phyloP scores from a whole-genome alignment of 1,284 basidiomycete genomes.

The Neotropicomus parvogracilis region DNA sequence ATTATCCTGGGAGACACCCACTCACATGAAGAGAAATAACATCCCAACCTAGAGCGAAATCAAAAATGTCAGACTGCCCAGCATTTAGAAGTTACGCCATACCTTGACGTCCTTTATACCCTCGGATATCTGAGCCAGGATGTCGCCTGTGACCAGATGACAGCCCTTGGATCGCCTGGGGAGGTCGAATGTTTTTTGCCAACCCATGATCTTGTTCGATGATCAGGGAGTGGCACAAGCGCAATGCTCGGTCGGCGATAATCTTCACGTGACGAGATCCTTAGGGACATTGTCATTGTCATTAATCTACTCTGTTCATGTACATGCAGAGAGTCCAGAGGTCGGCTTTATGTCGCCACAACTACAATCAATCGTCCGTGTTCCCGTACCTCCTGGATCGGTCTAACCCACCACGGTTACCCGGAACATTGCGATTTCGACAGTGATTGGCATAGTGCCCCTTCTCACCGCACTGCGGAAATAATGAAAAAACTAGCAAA shows the following conservation, averaged over 20 bases:
- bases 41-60: conserved; percentile 54
- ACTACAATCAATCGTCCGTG: conserved; percentile 30
- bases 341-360: background rate
- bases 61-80: background rate
- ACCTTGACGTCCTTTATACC: conserved; percentile 74
- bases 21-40: conserved; percentile 73
- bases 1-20: conserved; percentile 10
- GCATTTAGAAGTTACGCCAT: conserved; percentile 1
- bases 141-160: conserved; percentile 83
- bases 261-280: too few relatives aligned
- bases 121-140: conserved; percentile 66
- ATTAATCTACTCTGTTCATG: too few relatives aligned
- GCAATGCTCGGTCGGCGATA: too few relatives aligned
- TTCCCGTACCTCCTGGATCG: conserved; percentile 36
- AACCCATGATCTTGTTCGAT: conserved; percentile 65
- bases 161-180: conserved; percentile 63
- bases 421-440: conserved; percentile 79
- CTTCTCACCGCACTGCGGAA: conserved; percentile 73
- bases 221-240: too few relatives aligned
- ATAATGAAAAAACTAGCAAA: conserved; percentile 15
- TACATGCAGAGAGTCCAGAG: too few relatives aligned
- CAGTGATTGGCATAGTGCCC: conserved; percentile 96
- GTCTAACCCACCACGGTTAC: conserved; percentile 72
- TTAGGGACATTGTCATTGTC: too few relatives aligned
- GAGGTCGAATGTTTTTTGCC: conserved; percentile 86